phyloP scores from a whole-genome alignment of 2,329 filamentous ascomycete genomes.

The Madurella mycetomatis region DNA sequence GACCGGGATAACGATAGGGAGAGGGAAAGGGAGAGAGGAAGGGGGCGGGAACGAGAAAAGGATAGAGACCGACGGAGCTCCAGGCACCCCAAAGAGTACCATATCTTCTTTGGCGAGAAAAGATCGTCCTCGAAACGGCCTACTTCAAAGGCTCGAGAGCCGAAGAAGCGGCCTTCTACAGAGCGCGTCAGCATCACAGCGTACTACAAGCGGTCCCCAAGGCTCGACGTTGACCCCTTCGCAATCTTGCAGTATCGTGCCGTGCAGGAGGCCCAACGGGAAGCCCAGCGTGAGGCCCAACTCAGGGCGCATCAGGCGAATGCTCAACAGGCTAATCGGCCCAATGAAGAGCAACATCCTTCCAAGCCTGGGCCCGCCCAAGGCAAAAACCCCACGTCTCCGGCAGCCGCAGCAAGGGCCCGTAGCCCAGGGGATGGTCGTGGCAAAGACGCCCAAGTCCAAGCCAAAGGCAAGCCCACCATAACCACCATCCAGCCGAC shows the following conservation, averaged over 20 bases:
- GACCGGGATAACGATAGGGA: constrained; percentile 20
- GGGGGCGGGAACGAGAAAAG: not conserved
- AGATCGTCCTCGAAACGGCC: not conserved
- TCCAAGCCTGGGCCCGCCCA: not conserved
- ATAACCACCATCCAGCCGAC: constrained; percentile 4
- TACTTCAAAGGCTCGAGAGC: constrained; percentile 16
- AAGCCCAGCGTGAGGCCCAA: constrained; percentile 3
- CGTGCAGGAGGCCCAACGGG: constrained; percentile 14
- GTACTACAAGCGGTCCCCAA: constrained; percentile 43
- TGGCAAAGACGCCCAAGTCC: not conserved
- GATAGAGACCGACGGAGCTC: constrained; percentile 5
- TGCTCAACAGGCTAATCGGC: not conserved
- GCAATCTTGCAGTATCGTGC: constrained; percentile 26
- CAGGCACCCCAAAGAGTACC: constrained; percentile 19
- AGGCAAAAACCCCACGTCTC: not conserved
- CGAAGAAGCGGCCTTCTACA: constrained; percentile 29
- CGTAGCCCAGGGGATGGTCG: not conserved
- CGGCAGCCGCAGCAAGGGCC: not conserved
- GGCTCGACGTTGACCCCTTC: constrained; percentile 29
- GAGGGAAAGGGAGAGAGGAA: constrained; percentile 2
- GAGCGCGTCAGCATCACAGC: constrained; percentile 41
- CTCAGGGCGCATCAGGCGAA: constrained; percentile 2
- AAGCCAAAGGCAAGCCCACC: not conserved
- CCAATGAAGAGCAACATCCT: not conserved
- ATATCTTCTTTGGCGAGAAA: not conserved